Conservation (phyloP, 2,329 filamentous ascomycete species). For the Sporothrix curviconia region DNA sequence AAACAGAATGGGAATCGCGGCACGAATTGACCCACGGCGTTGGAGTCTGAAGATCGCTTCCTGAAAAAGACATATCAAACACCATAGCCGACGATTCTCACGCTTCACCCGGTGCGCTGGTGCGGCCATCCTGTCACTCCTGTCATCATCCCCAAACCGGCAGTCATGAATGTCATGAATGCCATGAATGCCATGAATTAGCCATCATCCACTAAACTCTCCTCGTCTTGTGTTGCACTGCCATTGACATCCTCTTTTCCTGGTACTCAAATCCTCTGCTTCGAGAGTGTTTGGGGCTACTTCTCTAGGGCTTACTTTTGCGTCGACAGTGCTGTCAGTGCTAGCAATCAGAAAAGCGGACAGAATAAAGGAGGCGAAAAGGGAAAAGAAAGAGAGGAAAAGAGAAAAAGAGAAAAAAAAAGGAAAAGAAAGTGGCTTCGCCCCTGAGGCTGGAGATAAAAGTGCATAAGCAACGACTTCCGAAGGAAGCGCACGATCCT, state of each 20-base stretch:
- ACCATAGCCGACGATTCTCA: not conserved
- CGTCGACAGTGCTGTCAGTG: not conserved
- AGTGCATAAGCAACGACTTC: not conserved
- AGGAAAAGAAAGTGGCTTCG: too few species aligned
- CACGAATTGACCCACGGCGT: not conserved
- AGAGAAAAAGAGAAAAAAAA: too few species aligned
- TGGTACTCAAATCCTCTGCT: too few species aligned
- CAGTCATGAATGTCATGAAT: too few species aligned
- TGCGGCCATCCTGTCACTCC: too few species aligned
- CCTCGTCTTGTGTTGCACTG: too few species aligned
- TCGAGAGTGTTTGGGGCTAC: not conserved
- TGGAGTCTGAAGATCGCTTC: not conserved
- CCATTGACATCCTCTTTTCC: not conserved
- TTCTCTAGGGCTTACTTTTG: not conserved
- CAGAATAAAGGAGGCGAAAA: too few species aligned
- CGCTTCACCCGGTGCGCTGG: not conserved
- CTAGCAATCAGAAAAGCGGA: too few species aligned
- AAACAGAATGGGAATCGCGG: not conserved
- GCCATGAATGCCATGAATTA: too few species aligned
- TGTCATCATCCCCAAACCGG: too few species aligned
- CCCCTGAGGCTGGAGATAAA: too few species aligned
- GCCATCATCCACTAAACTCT: too few species aligned
- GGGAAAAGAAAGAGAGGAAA: not conserved
- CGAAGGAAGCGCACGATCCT: not conserved
- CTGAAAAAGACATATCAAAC: not conserved